Evolutionary conservation across 768 basidiomycete genomes (phyloP).

Genomic region (Leccinellum luteum): DNA sequence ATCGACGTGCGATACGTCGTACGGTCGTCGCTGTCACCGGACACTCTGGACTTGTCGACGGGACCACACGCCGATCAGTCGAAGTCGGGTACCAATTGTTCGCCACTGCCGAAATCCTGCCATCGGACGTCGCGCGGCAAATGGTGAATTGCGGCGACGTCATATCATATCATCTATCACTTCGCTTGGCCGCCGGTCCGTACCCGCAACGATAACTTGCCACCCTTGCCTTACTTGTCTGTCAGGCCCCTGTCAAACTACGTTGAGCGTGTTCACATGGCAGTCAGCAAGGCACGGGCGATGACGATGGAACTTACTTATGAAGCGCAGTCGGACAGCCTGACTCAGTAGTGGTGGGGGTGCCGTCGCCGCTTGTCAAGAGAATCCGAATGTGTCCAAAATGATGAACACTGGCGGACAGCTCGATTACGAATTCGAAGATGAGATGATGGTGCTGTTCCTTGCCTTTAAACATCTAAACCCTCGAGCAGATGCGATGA

Average conservation of each 20-base stretch:
- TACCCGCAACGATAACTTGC: conserved; percentile 11
- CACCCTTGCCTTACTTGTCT: conserved; percentile 5
- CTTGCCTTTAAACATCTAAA: background rate
- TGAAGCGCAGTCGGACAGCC: background rate
- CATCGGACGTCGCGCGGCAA: background rate
- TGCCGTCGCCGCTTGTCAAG: conserved; percentile 6
- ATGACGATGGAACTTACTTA: background rate
- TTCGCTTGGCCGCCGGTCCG: background rate
- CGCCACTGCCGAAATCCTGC: background rate
- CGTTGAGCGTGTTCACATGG: conserved; percentile 6
- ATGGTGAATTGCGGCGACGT: background rate
- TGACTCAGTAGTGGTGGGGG: conserved; percentile 7
- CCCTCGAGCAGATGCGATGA: conserved; percentile 9
- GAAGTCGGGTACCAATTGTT: conserved; percentile 2
- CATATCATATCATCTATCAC: background rate
- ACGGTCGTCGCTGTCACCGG: background rate
- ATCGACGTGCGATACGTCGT: background rate
- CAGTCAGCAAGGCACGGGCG: conserved; percentile 19
- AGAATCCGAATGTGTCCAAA: background rate
- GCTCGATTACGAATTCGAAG: conserved; percentile 16
- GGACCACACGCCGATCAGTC: conserved; percentile 5
- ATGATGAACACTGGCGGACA: conserved; percentile 13
- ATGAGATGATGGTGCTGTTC: conserved; percentile 14
- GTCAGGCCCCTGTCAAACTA: background rate
- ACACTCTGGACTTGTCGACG: background rate